Evolutionary conservation across 2,329 filamentous ascomycete species (phyloP).

Genomic region (Sclerotinia borealis): DNA sequence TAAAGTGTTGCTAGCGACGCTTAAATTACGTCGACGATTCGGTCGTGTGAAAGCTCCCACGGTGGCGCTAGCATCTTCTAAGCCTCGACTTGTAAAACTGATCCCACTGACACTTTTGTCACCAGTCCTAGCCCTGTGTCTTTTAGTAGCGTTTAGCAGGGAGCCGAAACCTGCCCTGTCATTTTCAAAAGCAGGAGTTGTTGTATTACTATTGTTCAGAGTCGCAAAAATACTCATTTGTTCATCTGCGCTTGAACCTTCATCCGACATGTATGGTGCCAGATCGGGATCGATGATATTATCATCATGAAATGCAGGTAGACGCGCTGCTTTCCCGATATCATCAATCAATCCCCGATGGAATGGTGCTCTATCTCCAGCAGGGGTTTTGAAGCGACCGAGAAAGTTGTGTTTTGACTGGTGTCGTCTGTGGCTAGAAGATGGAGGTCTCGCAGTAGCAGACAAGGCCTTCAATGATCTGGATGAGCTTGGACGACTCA

Average conservation of each 20-base stretch:
- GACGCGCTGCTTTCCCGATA: conserved; percentile 54
- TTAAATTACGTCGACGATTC: conserved; percentile 72
- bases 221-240: conserved; percentile 80
- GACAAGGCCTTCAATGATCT: conserved; percentile 75
- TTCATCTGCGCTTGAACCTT: conserved; percentile 87
- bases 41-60: conserved; percentile 55
- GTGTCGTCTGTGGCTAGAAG: conserved; percentile 78
- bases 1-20: conserved; percentile 66
- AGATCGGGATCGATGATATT: conserved; percentile 97
- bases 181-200: conserved; percentile 62
- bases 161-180: conserved; percentile 68
- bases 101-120: conserved; percentile 71
- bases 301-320: conserved; percentile 95
- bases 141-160: conserved; percentile 66
- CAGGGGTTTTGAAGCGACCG: conserved; percentile 62
- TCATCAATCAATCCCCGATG: conserved; percentile 69
- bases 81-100: conserved; percentile 58
- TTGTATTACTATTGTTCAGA: conserved; percentile 59
- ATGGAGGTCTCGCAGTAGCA: conserved; percentile 60
- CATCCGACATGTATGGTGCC: conserved; percentile 91
- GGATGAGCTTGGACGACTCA: conserved; percentile 89
- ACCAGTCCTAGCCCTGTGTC: conserved; percentile 62
- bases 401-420: conserved; percentile 83
- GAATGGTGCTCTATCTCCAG: conserved; percentile 83
- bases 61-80: conserved; percentile 56